Base-by-base conservation (phyloP, 164 flowering plant species). In the Dillenia suffruticosa region DNA sequence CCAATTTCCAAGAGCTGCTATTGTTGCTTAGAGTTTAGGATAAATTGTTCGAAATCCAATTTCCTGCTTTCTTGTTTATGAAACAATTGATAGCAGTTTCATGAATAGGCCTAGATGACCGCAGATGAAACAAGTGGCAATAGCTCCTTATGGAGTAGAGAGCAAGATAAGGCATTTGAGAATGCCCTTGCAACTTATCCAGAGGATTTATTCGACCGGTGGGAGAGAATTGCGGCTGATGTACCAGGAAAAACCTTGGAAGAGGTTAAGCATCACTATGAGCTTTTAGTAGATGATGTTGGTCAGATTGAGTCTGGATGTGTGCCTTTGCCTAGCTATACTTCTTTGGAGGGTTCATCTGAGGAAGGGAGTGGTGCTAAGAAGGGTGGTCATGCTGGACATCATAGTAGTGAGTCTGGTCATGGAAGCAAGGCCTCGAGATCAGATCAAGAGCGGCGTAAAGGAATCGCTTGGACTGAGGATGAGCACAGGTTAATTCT, bases 381-480 rank as follows among this genome's bases (percentile, higher is more conserved):
- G 77, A 89, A 88, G 63, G 79, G 83, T 12, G 53, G 78, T 9
- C 76, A 79, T 68, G 53, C 19, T 10, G 84, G 84, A 52, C 68
- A 74, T 57, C 69, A 48, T 26, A 83, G 73, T 63, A 65, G 74
- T 61, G 92, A 85, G 44, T 76, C 87, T 9, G 69, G 57, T 66
- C 81, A 79, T 51, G 90, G 88, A 47, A 79, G 84, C 57, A 92
- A 92, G 74, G 72, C 66, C 51, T 83, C 89, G 9, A 85, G 80
- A 66, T 66, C 90, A 5, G 96, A 90, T 70, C 97, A 90, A 68
- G 98, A 93, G 70, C 92, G 97, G 1, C 92, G 97, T 0, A 93
- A 90, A 61, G 98, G 98, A 26, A 83, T 87, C 64, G 92, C 98
- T 13, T 93, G 98, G 98, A 90, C 98, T 26, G 98, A 93, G 74